These are phyloP conservation scores for Mycena venus DNA, from an alignment of 768 basidiomycete genomes.

Conservation along the genomic window DNA sequence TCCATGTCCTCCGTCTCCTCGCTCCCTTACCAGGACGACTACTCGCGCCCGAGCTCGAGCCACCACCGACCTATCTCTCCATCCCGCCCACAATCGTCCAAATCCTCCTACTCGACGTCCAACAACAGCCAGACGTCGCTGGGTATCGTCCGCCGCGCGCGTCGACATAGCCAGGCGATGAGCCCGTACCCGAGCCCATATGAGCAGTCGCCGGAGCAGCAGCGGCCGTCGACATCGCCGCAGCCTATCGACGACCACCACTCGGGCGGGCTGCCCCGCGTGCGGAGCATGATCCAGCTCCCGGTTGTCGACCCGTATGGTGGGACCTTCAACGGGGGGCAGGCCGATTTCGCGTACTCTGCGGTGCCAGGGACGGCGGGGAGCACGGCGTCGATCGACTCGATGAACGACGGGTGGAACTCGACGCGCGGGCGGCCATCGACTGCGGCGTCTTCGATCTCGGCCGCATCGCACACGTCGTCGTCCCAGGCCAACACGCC, in stretches of 20 bases:
- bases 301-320: constrained; percentile 78
- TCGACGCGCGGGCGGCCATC: constrained; percentile 73
- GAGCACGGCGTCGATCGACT: constrained; percentile 57
- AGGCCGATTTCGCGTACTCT: constrained; percentile 87
- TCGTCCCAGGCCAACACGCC: constrained; percentile 88
- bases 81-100: constrained; percentile 78
- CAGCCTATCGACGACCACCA: constrained; percentile 72
- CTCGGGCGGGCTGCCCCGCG: constrained; percentile 70
- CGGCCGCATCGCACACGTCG: constrained; percentile 81
- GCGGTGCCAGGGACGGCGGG: constrained; percentile 65
- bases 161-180: constrained; percentile 89
- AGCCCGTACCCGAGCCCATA: constrained; percentile 91
- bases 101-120: constrained; percentile 67
- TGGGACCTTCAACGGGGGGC: constrained; percentile 74
- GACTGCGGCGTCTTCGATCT: constrained; percentile 82
- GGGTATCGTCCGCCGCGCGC: constrained; percentile 68
- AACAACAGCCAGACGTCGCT: constrained; percentile 46
- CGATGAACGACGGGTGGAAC: constrained; percentile 60
- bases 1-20: constrained; percentile 88
- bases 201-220: constrained; percentile 69
- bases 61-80: constrained; percentile 82
- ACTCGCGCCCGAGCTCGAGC: constrained; percentile 81
- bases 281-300: constrained; percentile 87
- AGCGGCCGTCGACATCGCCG: constrained; percentile 80
- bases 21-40: constrained; percentile 80